Evolutionary conservation across 2,329 filamentous ascomycete genomes (phyloP).

Genomic region (Alternaria consortialis): DNA sequence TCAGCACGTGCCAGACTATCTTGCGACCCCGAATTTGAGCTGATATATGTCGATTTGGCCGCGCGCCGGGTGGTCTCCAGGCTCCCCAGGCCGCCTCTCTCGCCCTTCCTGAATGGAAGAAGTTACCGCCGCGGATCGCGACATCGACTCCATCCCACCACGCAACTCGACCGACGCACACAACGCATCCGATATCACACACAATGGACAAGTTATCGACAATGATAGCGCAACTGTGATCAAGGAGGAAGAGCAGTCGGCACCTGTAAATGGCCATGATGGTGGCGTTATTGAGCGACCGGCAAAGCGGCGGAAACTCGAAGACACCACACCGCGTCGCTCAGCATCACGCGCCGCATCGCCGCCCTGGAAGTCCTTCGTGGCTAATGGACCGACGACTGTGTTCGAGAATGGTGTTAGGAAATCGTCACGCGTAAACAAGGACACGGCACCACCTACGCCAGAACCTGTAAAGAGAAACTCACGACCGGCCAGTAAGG

Average conservation of each 20-base stretch:
- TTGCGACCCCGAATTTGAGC: constrained; percentile 33
- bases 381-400: constrained; percentile 85
- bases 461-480: constrained; percentile 55
- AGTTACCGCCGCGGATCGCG: constrained; percentile 43
- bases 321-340: constrained; percentile 46
- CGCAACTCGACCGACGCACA: constrained; percentile 31
- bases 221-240: constrained; percentile 40
- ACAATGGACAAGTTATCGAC: constrained; percentile 19
- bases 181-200: constrained; percentile 30
- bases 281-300: constrained; percentile 42
- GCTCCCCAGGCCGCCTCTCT: constrained; percentile 37
- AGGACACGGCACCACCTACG: constrained; percentile 55
- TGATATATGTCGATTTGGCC: constrained; percentile 42
- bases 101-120: constrained; percentile 44
- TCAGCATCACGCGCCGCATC: constrained; percentile 66
- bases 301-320: constrained; percentile 70
- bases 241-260: constrained; percentile 34
- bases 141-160: constrained; percentile 39
- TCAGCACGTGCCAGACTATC: constrained; percentile 27
- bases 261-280: constrained; percentile 30
- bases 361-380: constrained; percentile 91
- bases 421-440: constrained; percentile 68
- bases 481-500: constrained; percentile 35
- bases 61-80: constrained; percentile 45
- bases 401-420: constrained; percentile 73